Conservation (phyloP, 1,284 basidiomycete genomes). For the Cystobasidium sp. region DNA sequence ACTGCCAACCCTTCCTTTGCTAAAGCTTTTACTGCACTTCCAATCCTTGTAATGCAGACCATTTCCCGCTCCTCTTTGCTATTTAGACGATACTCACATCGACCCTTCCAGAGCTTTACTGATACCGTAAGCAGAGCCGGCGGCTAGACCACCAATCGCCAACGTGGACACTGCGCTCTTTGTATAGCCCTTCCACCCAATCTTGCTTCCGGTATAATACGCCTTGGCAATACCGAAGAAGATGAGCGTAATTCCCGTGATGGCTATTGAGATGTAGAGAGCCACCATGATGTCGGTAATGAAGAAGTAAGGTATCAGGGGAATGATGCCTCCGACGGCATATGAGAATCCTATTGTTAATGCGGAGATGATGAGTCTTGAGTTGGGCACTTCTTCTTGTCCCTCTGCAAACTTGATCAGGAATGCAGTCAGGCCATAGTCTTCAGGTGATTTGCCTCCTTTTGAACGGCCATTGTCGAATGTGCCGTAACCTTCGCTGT, state of each 20-base stretch:
- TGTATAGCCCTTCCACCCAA: slow-evolving; percentile 65
- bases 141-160: slow-evolving; percentile 85
- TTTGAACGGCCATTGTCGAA: slow-evolving; percentile 26
- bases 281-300: slow-evolving; percentile 61
- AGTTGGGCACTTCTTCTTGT: slow-evolving; percentile 79
- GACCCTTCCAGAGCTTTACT: slow-evolving; percentile 71
- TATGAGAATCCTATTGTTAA: slow-evolving; percentile 89
- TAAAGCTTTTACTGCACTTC: too few relatives aligned
- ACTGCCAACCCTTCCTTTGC: too few relatives aligned
- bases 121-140: slow-evolving; percentile 83
- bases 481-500: slow-evolving; percentile 36
- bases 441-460: slow-evolving; percentile 67
- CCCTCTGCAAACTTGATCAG: slow-evolving; percentile 86
- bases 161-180: slow-evolving; percentile 91
- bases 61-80: background rate
- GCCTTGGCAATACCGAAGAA: slow-evolving; percentile 87
- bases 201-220: slow-evolving; percentile 77
- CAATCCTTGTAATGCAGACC: background rate
- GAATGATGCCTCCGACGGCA: slow-evolving; percentile 80
- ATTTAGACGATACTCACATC: background rate
- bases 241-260: slow-evolving; percentile 68
- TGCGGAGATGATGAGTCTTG: slow-evolving; percentile 76
- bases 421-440: slow-evolving; percentile 84
- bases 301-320: slow-evolving; percentile 78
- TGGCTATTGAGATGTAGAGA: slow-evolving; percentile 65